Evolutionary conservation across 73 alveolate genomes (phyloP).

Genomic region (Paramecium sonneborni): DNA sequence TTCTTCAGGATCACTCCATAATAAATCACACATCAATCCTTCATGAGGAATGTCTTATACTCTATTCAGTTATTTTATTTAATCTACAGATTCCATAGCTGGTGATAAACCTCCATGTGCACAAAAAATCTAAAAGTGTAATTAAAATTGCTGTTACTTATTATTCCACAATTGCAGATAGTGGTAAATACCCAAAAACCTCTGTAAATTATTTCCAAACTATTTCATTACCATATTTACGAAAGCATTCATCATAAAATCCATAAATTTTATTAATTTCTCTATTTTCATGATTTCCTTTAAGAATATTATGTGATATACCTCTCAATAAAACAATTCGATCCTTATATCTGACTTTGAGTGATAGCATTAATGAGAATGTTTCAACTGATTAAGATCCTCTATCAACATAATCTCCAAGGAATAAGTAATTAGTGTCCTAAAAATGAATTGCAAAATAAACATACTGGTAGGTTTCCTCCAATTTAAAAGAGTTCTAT

Average conservation of each 20-base stretch:
- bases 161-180: constrained; percentile 87
- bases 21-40: constrained; percentile 94
- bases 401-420: constrained; percentile 92
- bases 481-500: constrained; percentile 83
- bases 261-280: constrained; percentile 90
- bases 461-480: constrained; percentile 77
- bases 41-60: constrained; percentile 85
- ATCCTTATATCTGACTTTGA: constrained; percentile 85
- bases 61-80: constrained; percentile 64
- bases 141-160: constrained; percentile 57
- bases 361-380: constrained; percentile 75
- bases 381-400: constrained; percentile 90
- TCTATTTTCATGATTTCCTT: constrained; percentile 88
- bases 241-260: constrained; percentile 93
- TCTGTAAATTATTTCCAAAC: constrained; percentile 92
- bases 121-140: constrained; percentile 60
- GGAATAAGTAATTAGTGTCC: constrained; percentile 85
- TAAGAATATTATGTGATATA: neutral
- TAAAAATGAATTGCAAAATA: neutral
- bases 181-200: constrained; percentile 89
- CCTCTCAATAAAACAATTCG: constrained; percentile 84
- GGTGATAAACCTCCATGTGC: constrained; percentile 79
- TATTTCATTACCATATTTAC: constrained; percentile 90
- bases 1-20: constrained; percentile 97
- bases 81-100: constrained; percentile 66